Conservation (phyloP, 2,329 filamentous ascomycete species). For the Eutypa lata region DNA sequence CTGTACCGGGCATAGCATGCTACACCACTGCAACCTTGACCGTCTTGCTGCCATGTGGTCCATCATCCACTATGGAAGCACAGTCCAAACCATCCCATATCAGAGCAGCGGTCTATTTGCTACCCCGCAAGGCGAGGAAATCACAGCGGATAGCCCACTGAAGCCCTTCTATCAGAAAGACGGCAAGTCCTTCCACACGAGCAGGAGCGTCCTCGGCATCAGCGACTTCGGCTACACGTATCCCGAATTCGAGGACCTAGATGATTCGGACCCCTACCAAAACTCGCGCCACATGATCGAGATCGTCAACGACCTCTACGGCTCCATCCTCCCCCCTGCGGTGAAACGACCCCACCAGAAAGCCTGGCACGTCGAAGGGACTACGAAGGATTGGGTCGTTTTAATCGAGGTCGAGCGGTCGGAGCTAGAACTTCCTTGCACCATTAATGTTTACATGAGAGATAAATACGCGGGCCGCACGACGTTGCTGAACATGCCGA, state of each 20-base stretch:
- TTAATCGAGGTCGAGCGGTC: conserved; percentile 34
- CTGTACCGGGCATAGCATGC: conserved; percentile 32
- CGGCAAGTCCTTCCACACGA: conserved; percentile 40
- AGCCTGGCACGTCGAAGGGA: not conserved
- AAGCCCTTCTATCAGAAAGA: conserved; percentile 46
- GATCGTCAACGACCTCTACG: conserved; percentile 54
- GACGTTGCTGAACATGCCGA: conserved; percentile 35
- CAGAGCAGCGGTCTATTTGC: conserved; percentile 35
- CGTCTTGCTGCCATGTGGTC: conserved; percentile 54
- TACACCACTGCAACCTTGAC: conserved; percentile 58
- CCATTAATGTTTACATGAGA: conserved; percentile 32
- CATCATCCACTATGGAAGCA: conserved; percentile 33
- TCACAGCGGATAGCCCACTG: conserved; percentile 44
- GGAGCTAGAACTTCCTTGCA: conserved; percentile 35
- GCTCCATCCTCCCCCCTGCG: not conserved
- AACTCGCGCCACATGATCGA: conserved; percentile 58
- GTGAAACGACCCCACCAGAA: not conserved
- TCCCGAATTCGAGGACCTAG: conserved; percentile 41
- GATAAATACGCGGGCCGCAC: conserved; percentile 28
- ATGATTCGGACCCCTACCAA: conserved; percentile 54
- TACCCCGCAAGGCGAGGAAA: conserved; percentile 34
- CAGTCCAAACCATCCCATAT: conserved; percentile 25
- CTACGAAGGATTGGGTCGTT: conserved; percentile 31
- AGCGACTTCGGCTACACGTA: conserved; percentile 40
- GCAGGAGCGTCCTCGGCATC: conserved; percentile 25